phyloP scores from a whole-genome alignment of 257 asterid species.

The Capsicum pubescens region DNA sequence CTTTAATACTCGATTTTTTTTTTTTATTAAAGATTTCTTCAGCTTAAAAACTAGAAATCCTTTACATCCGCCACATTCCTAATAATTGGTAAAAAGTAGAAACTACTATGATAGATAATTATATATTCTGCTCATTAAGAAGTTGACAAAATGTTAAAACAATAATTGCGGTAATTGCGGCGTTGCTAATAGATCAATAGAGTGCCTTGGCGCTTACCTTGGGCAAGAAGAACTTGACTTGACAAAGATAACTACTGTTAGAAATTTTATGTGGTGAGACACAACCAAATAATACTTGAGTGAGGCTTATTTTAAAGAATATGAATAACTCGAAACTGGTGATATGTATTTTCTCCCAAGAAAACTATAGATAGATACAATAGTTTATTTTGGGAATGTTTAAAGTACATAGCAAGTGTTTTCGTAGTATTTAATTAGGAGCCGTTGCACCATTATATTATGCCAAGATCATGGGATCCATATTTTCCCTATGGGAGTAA shows the following conservation, averaged over 20 bases:
- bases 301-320: not conserved
- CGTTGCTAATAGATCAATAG: no score
- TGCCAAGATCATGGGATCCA: not conserved
- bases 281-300: not conserved
- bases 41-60: no score
- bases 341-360: no score
- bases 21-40: no score
- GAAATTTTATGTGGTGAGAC: not conserved
- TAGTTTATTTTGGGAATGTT: no score
- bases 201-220: not conserved
- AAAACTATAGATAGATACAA: no score
- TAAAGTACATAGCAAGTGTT: not conserved
- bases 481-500: not conserved
- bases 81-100: no score
- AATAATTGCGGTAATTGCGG: not conserved
- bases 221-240: no score
- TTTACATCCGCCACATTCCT: not conserved
- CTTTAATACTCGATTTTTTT: not conserved
- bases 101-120: no score
- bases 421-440: not conserved
- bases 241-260: not conserved
- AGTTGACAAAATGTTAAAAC: not conserved
- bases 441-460: not conserved
- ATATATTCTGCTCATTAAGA: not conserved
- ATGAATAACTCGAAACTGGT: not conserved